Conservation (phyloP, 805 yeast species). For the Priceomyces haplophilus region DNA sequence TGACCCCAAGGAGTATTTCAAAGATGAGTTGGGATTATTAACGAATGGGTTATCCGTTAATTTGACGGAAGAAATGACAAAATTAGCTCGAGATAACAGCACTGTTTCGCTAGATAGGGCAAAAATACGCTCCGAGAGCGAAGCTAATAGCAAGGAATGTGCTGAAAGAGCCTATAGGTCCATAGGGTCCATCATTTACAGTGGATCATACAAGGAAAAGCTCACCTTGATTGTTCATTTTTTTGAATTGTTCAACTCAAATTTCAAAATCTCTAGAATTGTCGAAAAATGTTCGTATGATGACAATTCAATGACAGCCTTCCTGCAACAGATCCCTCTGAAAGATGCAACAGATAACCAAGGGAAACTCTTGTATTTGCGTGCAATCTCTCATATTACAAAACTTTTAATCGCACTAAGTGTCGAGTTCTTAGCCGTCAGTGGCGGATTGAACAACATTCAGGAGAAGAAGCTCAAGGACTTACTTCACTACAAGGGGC, state of each 20-base stretch:
- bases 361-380: conserved; percentile 17
- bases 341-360: conserved; percentile 12
- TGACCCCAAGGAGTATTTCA: conserved; percentile 12
- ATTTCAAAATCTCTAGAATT: conserved; percentile 9
- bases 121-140: conserved; percentile 13
- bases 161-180: conserved; percentile 9
- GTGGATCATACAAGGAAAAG: conserved; percentile 33
- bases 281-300: conserved; percentile 4
- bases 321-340: conserved; percentile 9
- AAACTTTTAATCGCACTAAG: conserved; percentile 12
- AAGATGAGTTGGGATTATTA: conserved; percentile 18
- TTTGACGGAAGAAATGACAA: conserved; percentile 22
- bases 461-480: conserved; percentile 9
- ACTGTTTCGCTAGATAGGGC: conserved; percentile 17
- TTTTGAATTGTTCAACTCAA: conserved; percentile 13
- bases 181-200: conserved; percentile 19
- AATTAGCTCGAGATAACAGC: conserved; percentile 20
- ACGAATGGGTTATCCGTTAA: conserved; percentile 17
- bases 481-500: conserved; percentile 7
- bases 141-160: conserved; percentile 1
- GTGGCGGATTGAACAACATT: conserved; percentile 16
- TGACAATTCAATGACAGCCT: conserved; percentile 4
- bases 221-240: conserved; percentile 17
- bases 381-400: conserved; percentile 13
- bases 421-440: conserved; percentile 13